A percentile compares a stretch with the other conserved stretches of the same genome.
phyloP scores from a whole-genome alignment of 2,329 filamentous ascomycete genomes.

The Gliomastix tumulicola region DNA sequence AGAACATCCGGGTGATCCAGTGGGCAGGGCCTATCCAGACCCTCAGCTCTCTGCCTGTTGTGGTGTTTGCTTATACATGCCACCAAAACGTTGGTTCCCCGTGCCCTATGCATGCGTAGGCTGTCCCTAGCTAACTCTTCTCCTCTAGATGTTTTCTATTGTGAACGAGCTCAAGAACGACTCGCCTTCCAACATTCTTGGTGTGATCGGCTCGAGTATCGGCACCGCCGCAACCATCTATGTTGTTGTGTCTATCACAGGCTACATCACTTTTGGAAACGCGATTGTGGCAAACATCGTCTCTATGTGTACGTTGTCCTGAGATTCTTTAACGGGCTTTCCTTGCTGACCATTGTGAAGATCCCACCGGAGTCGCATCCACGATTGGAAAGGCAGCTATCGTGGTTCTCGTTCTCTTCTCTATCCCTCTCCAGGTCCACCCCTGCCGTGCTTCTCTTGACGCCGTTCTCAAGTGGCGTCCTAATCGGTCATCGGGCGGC shows the following conservation, averaged over 20 bases:
- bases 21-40: constrained; percentile 76
- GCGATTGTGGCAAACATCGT: constrained; percentile 89
- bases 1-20: constrained; percentile 66
- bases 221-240: constrained; percentile 85
- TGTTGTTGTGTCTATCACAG: constrained; percentile 85
- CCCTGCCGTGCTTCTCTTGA: constrained; percentile 93
- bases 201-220: constrained; percentile 76
- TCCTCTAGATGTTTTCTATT: constrained; percentile 93
- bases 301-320: constrained; percentile 64
- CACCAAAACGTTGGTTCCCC: constrained; percentile 75
- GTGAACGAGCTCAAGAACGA: constrained; percentile 89
- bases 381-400: constrained; percentile 95
- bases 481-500: constrained; percentile 35
- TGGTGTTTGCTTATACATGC: constrained; percentile 98
- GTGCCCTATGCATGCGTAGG: not conserved
- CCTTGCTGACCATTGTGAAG: constrained; percentile 9
- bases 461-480: constrained; percentile 89
- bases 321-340: not conserved
- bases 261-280: constrained; percentile 92
- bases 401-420: constrained; percentile 92
- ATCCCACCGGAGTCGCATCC: constrained; percentile 54
- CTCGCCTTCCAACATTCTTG: constrained; percentile 65
- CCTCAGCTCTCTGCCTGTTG: constrained; percentile 83
- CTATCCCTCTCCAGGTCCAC: constrained; percentile 90
- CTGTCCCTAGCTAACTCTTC: constrained; percentile 15